Conservation (phyloP, 805 yeast genomes). For the Barnettozyma pratensis region DNA sequence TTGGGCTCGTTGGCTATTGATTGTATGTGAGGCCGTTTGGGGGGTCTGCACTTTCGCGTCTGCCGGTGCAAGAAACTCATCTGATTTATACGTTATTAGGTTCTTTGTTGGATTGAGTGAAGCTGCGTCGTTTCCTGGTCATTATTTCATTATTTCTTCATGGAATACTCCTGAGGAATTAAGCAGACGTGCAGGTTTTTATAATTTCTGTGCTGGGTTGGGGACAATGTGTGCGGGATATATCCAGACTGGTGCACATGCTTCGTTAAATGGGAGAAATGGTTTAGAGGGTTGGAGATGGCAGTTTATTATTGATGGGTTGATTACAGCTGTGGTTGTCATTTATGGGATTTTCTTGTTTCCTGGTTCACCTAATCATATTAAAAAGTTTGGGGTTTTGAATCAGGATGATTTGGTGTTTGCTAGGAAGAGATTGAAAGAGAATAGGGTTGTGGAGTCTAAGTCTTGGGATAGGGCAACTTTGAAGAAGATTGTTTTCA, state of each 20-base stretch:
- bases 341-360: conserved; percentile 18
- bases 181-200: conserved; percentile 51
- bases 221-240: conserved; percentile 30
- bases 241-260: conserved; percentile 19
- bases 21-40: conserved; percentile 18
- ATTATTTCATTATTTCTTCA: conserved; percentile 33
- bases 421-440: neutral
- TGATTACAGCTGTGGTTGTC: conserved; percentile 12
- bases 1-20: conserved; percentile 16
- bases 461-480: neutral
- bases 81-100: conserved; percentile 36
- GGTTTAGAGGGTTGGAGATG: conserved; percentile 9
- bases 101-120: conserved; percentile 51
- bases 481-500: conserved; percentile 27
- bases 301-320: conserved; percentile 10
- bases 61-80: neutral
- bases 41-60: neutral
- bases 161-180: conserved; percentile 34
- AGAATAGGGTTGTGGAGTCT: neutral
- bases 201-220: conserved; percentile 3
- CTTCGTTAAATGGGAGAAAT: conserved; percentile 1
- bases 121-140: conserved; percentile 52
- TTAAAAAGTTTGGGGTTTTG: neutral
- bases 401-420: neutral
- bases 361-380: neutral